Conservation (phyloP, 73 alveolate species). For the Blepharisma stoltei region DNA sequence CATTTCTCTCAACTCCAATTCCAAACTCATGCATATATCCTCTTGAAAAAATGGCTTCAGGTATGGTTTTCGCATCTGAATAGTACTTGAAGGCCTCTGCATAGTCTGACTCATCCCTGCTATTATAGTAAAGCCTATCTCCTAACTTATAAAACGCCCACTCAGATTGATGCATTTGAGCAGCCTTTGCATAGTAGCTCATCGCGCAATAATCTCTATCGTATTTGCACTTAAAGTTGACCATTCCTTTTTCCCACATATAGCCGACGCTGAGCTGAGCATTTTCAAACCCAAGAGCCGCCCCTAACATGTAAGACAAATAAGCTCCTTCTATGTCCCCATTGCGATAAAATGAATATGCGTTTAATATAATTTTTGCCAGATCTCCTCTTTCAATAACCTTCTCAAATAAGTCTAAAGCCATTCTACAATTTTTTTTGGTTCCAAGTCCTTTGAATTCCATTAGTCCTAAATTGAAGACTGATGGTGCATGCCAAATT, state of each 20-base stretch:
- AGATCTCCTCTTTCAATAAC: too few species aligned
- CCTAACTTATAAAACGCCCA: too few species aligned
- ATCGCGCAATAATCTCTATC: not conserved
- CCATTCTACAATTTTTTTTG: not conserved
- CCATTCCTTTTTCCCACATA: conserved; percentile 4
- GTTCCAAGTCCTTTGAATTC: conserved; percentile 10
- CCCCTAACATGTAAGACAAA: not conserved
- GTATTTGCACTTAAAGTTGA: not conserved
- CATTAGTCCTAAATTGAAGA: not conserved
- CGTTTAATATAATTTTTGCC: not conserved
- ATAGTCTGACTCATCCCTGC: not conserved
- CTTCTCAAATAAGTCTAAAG: not conserved
- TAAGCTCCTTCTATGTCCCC: conserved; percentile 15
- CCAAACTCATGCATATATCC: conserved; percentile 25
- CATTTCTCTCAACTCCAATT: not conserved
- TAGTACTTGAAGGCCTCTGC: not conserved
- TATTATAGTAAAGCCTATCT: too few species aligned
- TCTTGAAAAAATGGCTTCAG: not conserved
- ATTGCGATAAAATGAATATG: not conserved
- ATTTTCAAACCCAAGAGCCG: not conserved
- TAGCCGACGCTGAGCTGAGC: not conserved
- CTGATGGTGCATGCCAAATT: not conserved
- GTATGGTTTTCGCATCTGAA: not conserved
- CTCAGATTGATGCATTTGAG: not conserved
- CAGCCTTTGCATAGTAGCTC: not conserved